Percentiles rank a stretch among this genome's conserved stretches.
These are phyloP conservation scores for Backusella sp. DNA, from an alignment of 192 early-diverging fungal species.

Conservation along the genomic window DNA sequence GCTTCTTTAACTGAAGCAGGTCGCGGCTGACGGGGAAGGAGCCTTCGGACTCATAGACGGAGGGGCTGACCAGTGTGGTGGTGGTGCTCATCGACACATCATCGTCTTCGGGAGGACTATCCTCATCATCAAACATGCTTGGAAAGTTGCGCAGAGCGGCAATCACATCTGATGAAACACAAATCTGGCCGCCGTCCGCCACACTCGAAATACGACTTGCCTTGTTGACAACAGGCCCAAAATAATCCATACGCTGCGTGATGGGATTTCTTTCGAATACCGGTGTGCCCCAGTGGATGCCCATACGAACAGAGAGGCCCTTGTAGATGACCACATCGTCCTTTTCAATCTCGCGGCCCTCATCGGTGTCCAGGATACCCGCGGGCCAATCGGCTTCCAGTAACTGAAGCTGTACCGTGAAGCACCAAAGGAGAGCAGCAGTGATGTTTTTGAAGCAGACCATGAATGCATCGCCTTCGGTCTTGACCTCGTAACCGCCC, in stretches of 20 bases:
- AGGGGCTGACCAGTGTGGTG: not conserved
- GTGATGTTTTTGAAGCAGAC: constrained; percentile 83
- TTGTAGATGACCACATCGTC: constrained; percentile 69
- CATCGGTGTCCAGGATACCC: constrained; percentile 74
- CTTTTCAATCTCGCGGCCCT: constrained; percentile 73
- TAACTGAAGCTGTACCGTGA: constrained; percentile 82
- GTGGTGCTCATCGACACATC: not conserved
- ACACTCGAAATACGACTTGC: constrained; percentile 80
- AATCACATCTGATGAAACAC: constrained; percentile 78
- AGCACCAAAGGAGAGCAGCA: constrained; percentile 82
- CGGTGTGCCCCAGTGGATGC: constrained; percentile 89
- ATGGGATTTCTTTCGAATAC: constrained; percentile 86
- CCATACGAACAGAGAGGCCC: constrained; percentile 90
- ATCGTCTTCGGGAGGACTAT: not conserved
- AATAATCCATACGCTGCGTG: constrained; percentile 97
- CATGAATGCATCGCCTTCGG: constrained; percentile 95
- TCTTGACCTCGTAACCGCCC: constrained; percentile 95
- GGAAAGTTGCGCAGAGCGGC: constrained; percentile 28
- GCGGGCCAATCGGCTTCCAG: constrained; percentile 85
- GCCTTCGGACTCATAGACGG: not conserved
- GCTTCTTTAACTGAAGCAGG: constrained; percentile 47
- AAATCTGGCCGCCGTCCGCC: constrained; percentile 91
- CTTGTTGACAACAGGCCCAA: constrained; percentile 91
- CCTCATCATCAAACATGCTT: constrained; percentile 20
- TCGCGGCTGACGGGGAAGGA: constrained; percentile 18